Conservation (phyloP, 2,329 filamentous ascomycete species). For the Torrubiella hemipterigena region DNA sequence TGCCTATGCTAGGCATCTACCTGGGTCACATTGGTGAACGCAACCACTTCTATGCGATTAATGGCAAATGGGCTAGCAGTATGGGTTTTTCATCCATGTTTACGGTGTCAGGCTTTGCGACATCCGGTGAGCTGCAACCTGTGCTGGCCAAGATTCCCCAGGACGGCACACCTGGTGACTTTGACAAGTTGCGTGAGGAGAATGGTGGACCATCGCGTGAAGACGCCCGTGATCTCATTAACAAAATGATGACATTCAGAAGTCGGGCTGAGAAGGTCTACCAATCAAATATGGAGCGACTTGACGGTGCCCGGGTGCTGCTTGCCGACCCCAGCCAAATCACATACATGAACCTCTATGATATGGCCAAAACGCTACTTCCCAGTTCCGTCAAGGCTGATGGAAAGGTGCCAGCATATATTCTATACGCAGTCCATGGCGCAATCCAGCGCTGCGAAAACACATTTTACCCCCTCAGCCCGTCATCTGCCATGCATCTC, state of each 20-base stretch:
- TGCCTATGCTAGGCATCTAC: constrained; percentile 38
- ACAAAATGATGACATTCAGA: constrained; percentile 35
- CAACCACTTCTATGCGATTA: constrained; percentile 42
- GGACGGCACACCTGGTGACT: constrained; percentile 15
- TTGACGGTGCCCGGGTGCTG: constrained; percentile 32
- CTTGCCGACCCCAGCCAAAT: constrained; percentile 24
- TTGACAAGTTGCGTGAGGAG: constrained; percentile 17
- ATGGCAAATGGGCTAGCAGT: constrained; percentile 36
- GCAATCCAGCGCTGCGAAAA: constrained; percentile 48
- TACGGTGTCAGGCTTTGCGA: constrained; percentile 34
- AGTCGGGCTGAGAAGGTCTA: constrained; percentile 29
- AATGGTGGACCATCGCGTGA: constrained; percentile 31
- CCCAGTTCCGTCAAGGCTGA: constrained; percentile 20
- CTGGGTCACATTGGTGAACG: constrained; percentile 37
- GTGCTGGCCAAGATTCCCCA: constrained; percentile 18
- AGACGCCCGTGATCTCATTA: constrained; percentile 28
- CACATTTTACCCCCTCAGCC: constrained; percentile 41
- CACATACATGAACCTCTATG: constrained; percentile 35
- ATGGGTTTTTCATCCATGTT: constrained; percentile 33
- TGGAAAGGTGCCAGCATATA: constrained; percentile 28
- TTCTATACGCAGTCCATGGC: constrained; percentile 59
- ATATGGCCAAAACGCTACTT: constrained; percentile 35
- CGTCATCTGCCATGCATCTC: constrained; percentile 33
- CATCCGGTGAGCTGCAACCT: constrained; percentile 26
- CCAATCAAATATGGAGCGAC: constrained; percentile 31